These are phyloP conservation scores for Phlebopus sp. DNA, from an alignment of 1,284 basidiomycete genomes.

Conservation along the genomic window DNA sequence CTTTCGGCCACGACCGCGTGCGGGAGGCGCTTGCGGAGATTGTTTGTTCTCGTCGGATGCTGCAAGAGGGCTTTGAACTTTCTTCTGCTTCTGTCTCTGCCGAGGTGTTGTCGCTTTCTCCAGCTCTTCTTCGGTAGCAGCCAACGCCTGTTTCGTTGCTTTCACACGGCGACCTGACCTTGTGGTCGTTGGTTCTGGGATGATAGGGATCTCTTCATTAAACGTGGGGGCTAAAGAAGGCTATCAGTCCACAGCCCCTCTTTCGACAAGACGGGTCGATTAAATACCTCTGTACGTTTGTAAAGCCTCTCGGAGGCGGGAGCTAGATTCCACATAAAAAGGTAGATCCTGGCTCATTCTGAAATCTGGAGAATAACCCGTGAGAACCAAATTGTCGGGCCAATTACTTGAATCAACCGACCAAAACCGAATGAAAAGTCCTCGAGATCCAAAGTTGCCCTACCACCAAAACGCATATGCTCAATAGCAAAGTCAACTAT, in stretches of 20 bases:
- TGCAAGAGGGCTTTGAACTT: neutral
- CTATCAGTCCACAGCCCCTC: slow-evolving; percentile 9
- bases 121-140: slow-evolving; percentile 2
- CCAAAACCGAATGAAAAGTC: slow-evolving; percentile 32
- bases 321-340: slow-evolving; percentile 25
- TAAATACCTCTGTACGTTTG: slow-evolving; percentile 15
- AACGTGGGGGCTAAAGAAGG: slow-evolving; percentile 14
- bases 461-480: slow-evolving; percentile 22
- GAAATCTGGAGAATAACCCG: slow-evolving; percentile 20
- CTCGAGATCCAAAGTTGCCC: slow-evolving; percentile 13
- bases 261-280: neutral
- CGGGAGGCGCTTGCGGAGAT: neutral
- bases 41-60: neutral
- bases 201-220: slow-evolving; percentile 4
- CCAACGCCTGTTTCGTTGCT: slow-evolving; percentile 17
- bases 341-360: slow-evolving; percentile 34
- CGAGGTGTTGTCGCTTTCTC: neutral
- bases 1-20: neutral
- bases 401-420: slow-evolving; percentile 9
- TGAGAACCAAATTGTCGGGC: neutral
- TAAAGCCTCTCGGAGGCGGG: slow-evolving; percentile 19
- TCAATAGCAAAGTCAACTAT: slow-evolving; percentile 25
- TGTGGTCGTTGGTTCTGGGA: slow-evolving; percentile 14
- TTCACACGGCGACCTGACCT: slow-evolving; percentile 26
- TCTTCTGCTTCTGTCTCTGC: slow-evolving; percentile 6